phyloP scores from a whole-genome alignment of 805 yeast genomes.

The Myxozyma neglecta region DNA sequence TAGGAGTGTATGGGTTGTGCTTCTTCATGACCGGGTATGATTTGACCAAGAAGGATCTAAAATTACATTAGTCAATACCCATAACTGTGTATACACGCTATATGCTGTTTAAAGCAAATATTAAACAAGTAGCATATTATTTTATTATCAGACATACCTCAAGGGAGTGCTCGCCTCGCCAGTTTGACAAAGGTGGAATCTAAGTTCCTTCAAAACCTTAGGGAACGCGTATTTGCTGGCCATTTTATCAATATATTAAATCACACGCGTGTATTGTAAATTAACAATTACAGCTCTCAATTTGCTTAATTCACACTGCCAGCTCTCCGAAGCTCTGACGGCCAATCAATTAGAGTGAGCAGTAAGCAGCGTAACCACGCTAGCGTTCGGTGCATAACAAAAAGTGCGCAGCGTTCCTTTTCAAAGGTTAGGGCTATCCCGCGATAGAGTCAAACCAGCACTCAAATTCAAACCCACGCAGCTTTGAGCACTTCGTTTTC shows the following conservation, averaged over 20 bases:
- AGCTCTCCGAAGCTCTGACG: constrained; percentile 1
- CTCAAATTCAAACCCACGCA: background rate
- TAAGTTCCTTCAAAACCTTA: constrained; percentile 66
- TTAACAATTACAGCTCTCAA: background rate
- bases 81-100: background rate
- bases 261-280: background rate
- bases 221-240: constrained; percentile 44
- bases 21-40: constrained; percentile 66
- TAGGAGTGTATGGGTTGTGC: constrained; percentile 65
- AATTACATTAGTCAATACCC: background rate
- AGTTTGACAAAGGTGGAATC: constrained; percentile 74
- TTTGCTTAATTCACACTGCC: background rate
- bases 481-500: background rate
- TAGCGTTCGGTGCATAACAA: background rate
- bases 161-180: constrained; percentile 68
- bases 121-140: background rate
- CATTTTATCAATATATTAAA: constrained; percentile 18
- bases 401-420: background rate
- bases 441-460: background rate
- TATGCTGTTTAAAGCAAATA: background rate
- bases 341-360: constrained; percentile 7
- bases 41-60: constrained; percentile 59
- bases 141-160: constrained; percentile 43
- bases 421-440: background rate
- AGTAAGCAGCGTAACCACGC: background rate